These are phyloP conservation scores for Cladosporium velox DNA, from an alignment of 2,329 filamentous ascomycete genomes.

Conservation along the genomic window DNA sequence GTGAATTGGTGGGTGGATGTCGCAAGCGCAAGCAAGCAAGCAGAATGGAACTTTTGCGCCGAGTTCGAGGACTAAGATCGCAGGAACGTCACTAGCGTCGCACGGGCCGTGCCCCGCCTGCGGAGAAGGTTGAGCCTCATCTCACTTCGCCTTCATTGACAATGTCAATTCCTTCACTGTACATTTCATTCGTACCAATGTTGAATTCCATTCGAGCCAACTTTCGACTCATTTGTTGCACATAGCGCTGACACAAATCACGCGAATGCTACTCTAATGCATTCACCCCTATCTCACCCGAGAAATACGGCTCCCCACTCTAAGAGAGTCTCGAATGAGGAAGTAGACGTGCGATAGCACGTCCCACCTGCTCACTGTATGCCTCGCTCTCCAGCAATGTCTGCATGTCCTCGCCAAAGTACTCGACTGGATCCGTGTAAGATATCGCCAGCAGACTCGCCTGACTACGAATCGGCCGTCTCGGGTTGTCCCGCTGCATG, in stretches of 20 bases:
- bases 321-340: neutral
- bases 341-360: neutral
- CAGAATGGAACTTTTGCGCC: conserved; percentile 18
- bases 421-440: neutral
- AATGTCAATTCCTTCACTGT: neutral
- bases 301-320: neutral
- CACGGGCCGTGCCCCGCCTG: conserved; percentile 2
- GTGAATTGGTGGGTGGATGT: neutral
- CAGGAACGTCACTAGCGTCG: conserved; percentile 18
- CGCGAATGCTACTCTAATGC: neutral
- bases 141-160: neutral
- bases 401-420: neutral
- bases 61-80: conserved; percentile 5
- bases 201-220: neutral
- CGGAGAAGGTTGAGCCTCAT: neutral
- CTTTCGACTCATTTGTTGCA: neutral
- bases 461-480: neutral
- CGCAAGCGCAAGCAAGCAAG: conserved; percentile 8
- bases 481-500: neutral
- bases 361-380: neutral
- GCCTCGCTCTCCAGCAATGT: neutral
- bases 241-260: no score
- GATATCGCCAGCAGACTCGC: neutral
- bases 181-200: neutral
- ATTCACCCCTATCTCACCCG: neutral